Percentiles rank a stretch among this genome's conserved stretches.
These are phyloP conservation scores for Trypanosoma avium DNA, from an alignment of 208 protist species.

Conservation along the genomic window DNA sequence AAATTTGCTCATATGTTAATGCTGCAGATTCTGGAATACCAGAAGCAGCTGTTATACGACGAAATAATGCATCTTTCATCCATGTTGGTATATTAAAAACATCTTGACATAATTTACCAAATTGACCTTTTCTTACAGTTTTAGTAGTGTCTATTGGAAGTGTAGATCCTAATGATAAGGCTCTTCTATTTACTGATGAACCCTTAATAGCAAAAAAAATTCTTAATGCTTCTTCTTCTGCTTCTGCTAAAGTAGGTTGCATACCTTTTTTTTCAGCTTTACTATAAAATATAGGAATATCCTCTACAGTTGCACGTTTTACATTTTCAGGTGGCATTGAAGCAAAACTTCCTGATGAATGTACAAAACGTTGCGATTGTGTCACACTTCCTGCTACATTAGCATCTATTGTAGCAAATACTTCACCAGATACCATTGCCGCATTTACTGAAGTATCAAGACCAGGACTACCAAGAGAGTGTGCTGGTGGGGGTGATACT, in stretches of 20 bases:
- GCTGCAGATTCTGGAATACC: conserved; percentile 28
- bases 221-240: conserved; percentile 51
- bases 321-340: conserved; percentile 54
- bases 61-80: conserved; percentile 79
- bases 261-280: conserved; percentile 54
- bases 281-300: conserved; percentile 82
- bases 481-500: conserved; percentile 31
- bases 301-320: conserved; percentile 47
- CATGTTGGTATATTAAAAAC: conserved; percentile 83
- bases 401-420: conserved; percentile 31
- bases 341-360: conserved; percentile 53
- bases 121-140: conserved; percentile 34
- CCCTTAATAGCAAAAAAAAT: conserved; percentile 40
- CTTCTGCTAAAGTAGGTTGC: conserved; percentile 21
- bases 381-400: conserved; percentile 22
- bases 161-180: background rate
- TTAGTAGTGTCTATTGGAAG: conserved; percentile 27
- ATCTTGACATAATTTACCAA: conserved; percentile 64
- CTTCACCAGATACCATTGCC: conserved; percentile 41
- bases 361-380: conserved; percentile 51
- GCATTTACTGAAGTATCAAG: conserved; percentile 38
- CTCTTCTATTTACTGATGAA: conserved; percentile 17
- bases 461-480: conserved; percentile 28
- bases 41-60: conserved; percentile 39
- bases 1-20: conserved; percentile 56